Evolutionary conservation across 2,329 filamentous ascomycete species (phyloP), one percentile per base, ranked within the genome.

Genomic region (Fusarium siculi): DNA sequence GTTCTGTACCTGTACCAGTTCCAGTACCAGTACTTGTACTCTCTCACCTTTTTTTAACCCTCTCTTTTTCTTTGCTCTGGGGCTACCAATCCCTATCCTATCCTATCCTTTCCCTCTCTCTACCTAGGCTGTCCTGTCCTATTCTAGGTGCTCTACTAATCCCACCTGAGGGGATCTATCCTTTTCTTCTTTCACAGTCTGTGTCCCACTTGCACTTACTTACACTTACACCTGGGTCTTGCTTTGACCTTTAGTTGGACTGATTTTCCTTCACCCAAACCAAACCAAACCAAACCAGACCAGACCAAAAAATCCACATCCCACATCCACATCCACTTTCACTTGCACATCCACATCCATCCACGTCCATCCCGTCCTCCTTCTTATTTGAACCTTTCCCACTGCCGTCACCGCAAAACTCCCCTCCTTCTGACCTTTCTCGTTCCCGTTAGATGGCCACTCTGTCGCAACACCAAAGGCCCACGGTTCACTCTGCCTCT

Each of bases 371-470:
- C n/a, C n/a, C n/a, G n/a, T 36, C 56, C 75, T 75, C 72, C 73
- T 66, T 79, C 76, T 78, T 81, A 80, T 80, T 80, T 80, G 76
- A 79, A 80, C 77, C 77, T 79, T 16, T 79, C 73, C 77, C 78
- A 65, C 78, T 78, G 74, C 77, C 74, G 75, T 77, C 75, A 78
- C 77, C 73, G 74, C 47, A 69, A 74, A 73, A 57, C 71, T 61
- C 72, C 70, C 70, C 68, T 74, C 68, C 67, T 71, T 77, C 80
- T 80, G 73, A 79, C 77, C 66, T 73, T 77, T 71, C 74, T 76
- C 74, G 77, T 76, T 77, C 74, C 70, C 79, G 80, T 82, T 85
- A 86, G 84, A 86, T 86, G 85, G 84, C 84, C 80, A 82, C 83
- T 78, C 77, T 82, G 77, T 82, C 80, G 77, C 79, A 81, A 74